Conservation (phyloP, 495 filamentous ascomycete species). For the Talaromyces trachyspermus region DNA sequence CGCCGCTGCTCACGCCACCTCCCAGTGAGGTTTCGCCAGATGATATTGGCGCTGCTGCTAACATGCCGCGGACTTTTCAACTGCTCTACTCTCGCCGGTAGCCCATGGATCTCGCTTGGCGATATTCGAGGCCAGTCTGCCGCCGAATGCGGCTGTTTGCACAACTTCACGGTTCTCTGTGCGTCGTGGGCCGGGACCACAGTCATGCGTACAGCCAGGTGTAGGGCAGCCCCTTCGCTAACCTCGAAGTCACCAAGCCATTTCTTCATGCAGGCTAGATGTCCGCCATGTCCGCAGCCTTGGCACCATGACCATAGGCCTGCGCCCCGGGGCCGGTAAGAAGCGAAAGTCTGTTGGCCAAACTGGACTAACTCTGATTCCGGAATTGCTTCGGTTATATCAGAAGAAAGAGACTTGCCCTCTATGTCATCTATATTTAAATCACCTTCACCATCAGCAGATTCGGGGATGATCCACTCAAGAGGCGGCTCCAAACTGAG, state of each 20-base stretch:
- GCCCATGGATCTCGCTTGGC: conserved; percentile 39
- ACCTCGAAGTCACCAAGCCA: conserved; percentile 54
- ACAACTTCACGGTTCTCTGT: conserved; percentile 27
- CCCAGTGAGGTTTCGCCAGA: conserved; percentile 12
- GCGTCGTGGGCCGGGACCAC: conserved; percentile 55
- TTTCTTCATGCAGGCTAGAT: conserved; percentile 56
- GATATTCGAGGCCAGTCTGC: conserved; percentile 27
- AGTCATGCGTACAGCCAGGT: conserved; percentile 66
- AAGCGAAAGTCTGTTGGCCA: conserved; percentile 12
- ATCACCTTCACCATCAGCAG: conserved; percentile 8
- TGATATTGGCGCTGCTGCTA: conserved; percentile 20
- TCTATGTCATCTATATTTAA: conserved; percentile 10
- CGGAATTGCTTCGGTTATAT: conserved; percentile 26
- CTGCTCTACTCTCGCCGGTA: conserved; percentile 36
- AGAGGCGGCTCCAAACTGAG: conserved; percentile 39
- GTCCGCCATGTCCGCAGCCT: conserved; percentile 68
- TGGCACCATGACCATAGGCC: conserved; percentile 63
- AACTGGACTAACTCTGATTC: conserved; percentile 17
- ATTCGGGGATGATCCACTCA: conserved; percentile 39
- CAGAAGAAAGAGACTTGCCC: conserved; percentile 22
- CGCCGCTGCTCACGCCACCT: background rate
- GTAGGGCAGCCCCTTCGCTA: conserved; percentile 66
- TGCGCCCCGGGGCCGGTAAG: conserved; percentile 24
- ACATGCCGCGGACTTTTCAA: conserved; percentile 44
- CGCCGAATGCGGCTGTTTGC: conserved; percentile 18